Base-by-base conservation (phyloP, 768 basidiomycete genomes). In the Boletus subparvulus region DNA sequence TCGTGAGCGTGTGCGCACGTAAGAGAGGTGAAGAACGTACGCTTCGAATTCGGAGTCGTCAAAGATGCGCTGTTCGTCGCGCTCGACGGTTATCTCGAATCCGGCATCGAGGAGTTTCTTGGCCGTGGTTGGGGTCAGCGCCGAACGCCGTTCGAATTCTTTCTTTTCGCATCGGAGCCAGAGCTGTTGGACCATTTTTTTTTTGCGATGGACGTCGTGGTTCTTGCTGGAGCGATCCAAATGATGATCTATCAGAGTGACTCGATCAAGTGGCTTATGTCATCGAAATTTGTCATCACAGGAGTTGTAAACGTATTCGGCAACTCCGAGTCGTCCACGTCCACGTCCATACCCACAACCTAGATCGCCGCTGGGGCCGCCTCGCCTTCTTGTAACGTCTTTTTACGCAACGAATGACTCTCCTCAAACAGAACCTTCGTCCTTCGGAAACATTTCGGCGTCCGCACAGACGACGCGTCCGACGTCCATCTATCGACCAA, bases 131-230 rank as follows among this genome's bases (percentile, higher is more conserved):
- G 97, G 97, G 12, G 94, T 96, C 61, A 98, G 79, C 9, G 95
- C 95, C 30, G 94, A 86, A 46, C 97, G 91, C 54, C 85, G 85
- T 74, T 99, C 97, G 61, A 95, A 94, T 60, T 86, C 83, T 73
- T 98, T 99, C 71, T 87, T 97, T 79, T 99, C 97, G 78, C 94
- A 97, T 63, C 97, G 87, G 42, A 99, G 83, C 96, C 96, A 99
- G 65, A 99, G 81, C 33, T 74, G 75, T 78, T 66, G 83, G 64
- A 10, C 37, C 52, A 59, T 61, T 33, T 52, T 47, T 32, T 73
- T 32, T 37, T 28, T 21, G 21, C 21, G 21, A 21, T 21, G 21
- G 21, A 21, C 21, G 21, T 21, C 21, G 21, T 21, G 21, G 21
- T 21, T 21, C 21, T 21, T 21, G 2, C 21, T 2, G 21, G 21